A percentile compares a stretch with the other conserved stretches of the same genome.
These are phyloP conservation scores for Arthrobotrys conoides DNA, from an alignment of 2,329 filamentous ascomycete species.

Conservation along the genomic window DNA sequence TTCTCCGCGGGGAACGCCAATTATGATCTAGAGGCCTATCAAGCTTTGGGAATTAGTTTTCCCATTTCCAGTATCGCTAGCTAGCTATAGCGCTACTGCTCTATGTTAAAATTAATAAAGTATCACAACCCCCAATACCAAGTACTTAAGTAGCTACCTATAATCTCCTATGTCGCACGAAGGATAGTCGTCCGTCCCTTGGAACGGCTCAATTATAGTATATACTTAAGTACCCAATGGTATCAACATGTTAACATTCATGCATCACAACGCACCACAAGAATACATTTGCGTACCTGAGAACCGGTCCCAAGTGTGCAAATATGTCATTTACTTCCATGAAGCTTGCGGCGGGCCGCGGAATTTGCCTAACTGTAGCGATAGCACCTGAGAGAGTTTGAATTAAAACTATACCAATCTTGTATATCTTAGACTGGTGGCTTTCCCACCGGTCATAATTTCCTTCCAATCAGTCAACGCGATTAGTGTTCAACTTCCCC, in stretches of 20 bases:
- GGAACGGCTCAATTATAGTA: not conserved
- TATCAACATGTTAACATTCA: not conserved
- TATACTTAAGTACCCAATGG: too few species aligned
- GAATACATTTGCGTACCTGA: too few species aligned
- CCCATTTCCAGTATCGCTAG: not conserved
- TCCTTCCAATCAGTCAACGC: constrained; percentile 9
- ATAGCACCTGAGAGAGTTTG: constrained; percentile 6
- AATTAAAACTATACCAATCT: constrained; percentile 3
- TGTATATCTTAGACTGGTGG: constrained; percentile 8
- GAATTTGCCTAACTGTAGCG: constrained; percentile 1
- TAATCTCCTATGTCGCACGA: not conserved
- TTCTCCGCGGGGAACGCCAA: not conserved
- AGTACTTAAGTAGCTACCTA: not conserved
- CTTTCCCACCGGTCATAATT: not conserved
- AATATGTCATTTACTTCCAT: not conserved
- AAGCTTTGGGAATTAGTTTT: not conserved
- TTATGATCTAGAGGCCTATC: not conserved
- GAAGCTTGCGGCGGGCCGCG: constrained; percentile 12
- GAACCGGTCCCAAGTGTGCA: not conserved
- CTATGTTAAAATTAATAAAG: not conserved
- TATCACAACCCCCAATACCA: not conserved
- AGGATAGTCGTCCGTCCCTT: not conserved
- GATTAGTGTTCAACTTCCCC: not conserved
- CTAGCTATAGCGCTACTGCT: not conserved
- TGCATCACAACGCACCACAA: not conserved